These are phyloP conservation scores for Geranomyces michiganensis DNA, from an alignment of 192 early-diverging fungal genomes.

Conservation along the genomic window DNA sequence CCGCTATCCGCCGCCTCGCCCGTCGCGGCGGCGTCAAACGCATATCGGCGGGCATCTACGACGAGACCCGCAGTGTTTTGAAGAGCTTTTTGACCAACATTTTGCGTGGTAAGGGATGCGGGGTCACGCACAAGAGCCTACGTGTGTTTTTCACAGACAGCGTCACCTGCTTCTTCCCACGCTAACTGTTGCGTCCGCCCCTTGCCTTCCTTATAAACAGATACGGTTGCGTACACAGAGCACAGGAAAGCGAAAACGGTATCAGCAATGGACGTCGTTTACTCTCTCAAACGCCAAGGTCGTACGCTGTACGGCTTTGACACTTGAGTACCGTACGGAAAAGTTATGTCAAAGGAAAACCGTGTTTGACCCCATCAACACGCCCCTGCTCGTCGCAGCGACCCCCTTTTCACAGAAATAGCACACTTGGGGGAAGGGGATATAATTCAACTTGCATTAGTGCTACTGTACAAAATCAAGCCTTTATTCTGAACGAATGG, in stretches of 20 bases:
- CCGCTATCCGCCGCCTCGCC: conserved; percentile 96
- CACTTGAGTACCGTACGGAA: conserved; percentile 54
- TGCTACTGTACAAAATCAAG: too few species aligned
- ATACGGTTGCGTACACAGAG: conserved; percentile 97
- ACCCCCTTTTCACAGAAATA: too few species aligned
- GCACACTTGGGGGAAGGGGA: too few species aligned
- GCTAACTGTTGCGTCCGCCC: background rate
- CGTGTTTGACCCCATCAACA: too few species aligned
- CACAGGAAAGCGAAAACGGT: conserved; percentile 98
- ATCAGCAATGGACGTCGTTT: conserved; percentile 97
- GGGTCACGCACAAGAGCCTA: too few species aligned
- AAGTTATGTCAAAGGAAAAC: too few species aligned
- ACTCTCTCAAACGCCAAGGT: conserved; percentile 97
- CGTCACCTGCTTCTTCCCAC: background rate
- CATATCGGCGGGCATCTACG: conserved; percentile 98
- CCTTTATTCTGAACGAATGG: too few species aligned
- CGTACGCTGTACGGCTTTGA: conserved; percentile 89
- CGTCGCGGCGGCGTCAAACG: conserved; percentile 99
- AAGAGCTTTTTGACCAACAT: conserved; percentile 98
- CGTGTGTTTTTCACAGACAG: background rate
- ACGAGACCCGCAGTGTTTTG: conserved; percentile 94
- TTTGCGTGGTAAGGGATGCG: conserved; percentile 75
- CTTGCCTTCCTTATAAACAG: background rate
- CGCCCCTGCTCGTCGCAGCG: too few species aligned
- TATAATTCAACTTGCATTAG: too few species aligned